Percentiles rank a stretch among this genome's conserved stretches.
These are phyloP conservation scores for Mortierella sp. DNA, from an alignment of 371 early-diverging fungal species.

Conservation along the genomic window DNA sequence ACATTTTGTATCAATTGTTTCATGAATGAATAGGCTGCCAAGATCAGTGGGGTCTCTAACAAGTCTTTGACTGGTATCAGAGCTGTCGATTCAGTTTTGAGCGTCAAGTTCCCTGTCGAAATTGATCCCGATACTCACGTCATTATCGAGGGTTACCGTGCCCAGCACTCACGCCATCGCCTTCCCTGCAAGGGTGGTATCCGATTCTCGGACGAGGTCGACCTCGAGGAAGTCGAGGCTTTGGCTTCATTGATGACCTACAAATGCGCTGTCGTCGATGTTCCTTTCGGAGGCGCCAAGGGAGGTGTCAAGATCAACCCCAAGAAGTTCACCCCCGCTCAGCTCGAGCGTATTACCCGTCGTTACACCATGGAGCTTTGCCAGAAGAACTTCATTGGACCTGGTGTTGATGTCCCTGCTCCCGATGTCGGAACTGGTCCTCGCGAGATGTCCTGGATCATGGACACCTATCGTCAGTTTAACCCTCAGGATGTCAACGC, in stretches of 20 bases:
- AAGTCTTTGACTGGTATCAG: constrained; percentile 85
- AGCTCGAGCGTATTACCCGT: constrained; percentile 91
- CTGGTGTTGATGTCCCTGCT: constrained; percentile 91
- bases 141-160: constrained; percentile 88
- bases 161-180: constrained; percentile 91
- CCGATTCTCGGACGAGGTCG: constrained; percentile 85
- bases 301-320: constrained; percentile 91
- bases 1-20: constrained; percentile 10
- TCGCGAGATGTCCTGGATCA: constrained; percentile 94
- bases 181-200: constrained; percentile 92
- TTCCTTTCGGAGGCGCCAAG: constrained; percentile 90
- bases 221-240: constrained; percentile 89
- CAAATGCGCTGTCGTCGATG: constrained; percentile 94
- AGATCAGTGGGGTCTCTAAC: constrained; percentile 71
- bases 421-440: constrained; percentile 92
- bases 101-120: constrained; percentile 91
- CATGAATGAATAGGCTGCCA: constrained; percentile 66
- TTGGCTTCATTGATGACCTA: constrained; percentile 88
- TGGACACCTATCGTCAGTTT: constrained; percentile 93
- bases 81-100: constrained; percentile 82
- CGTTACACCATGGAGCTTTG: constrained; percentile 92
- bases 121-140: constrained; percentile 77
- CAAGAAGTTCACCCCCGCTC: constrained; percentile 78
- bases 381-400: constrained; percentile 92
- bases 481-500: constrained; percentile 87